Evolutionary conservation across 108 stramenopile genomes (phyloP).

Genomic region (Discostella stelligeroides): DNA sequence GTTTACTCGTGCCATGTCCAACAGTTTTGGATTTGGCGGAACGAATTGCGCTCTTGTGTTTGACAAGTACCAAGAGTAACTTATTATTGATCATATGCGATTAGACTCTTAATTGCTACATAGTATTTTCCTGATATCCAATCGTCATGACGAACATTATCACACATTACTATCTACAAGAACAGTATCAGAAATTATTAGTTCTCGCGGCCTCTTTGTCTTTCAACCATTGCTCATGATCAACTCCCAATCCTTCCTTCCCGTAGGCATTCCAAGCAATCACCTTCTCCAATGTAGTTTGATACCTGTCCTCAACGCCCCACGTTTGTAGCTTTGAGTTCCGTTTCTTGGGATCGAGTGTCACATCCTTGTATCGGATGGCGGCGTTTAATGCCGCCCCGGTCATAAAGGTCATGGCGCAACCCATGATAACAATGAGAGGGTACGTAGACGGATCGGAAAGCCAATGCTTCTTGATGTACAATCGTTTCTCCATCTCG

Average conservation of each 20-base stretch:
- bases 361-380: constrained; percentile 64
- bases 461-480: constrained; percentile 55
- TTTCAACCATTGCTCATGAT: constrained; percentile 71
- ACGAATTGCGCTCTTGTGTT: constrained; percentile 98
- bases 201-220: constrained; percentile 46
- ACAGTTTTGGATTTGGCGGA: constrained; percentile 99
- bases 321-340: constrained; percentile 46
- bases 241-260: constrained; percentile 68
- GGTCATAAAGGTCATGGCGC: constrained; percentile 59
- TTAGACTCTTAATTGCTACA: constrained; percentile 15
- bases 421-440: constrained; percentile 62
- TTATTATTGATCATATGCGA: background rate
- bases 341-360: constrained; percentile 55
- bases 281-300: constrained; percentile 21
- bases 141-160: too few relatives aligned
- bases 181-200: too few relatives aligned
- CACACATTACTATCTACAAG: too few relatives aligned
- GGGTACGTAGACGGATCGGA: constrained; percentile 71
- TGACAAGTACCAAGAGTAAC: constrained; percentile 88
- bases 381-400: constrained; percentile 59
- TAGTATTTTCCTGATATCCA: background rate
- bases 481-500: constrained; percentile 33
- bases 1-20: constrained; percentile 93
- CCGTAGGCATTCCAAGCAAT: constrained; percentile 51
- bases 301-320: constrained; percentile 36